Conservation (phyloP, 148 eudicot species). For the Camellia japonica region DNA sequence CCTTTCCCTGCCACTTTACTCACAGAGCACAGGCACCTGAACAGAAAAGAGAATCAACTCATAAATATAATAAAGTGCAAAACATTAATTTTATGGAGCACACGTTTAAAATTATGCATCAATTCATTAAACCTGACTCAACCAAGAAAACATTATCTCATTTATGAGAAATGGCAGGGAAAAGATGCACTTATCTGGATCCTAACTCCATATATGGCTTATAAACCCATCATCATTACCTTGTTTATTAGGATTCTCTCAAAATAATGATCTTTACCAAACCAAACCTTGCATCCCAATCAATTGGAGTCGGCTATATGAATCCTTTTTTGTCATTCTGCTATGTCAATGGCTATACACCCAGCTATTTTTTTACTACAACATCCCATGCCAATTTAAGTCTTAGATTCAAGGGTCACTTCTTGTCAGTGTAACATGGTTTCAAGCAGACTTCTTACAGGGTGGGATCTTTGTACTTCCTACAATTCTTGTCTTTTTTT, state of each 20-base stretch:
- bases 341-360: too few species aligned
- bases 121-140: neutral
- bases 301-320: too few species aligned
- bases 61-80: neutral
- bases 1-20: conserved; percentile 85
- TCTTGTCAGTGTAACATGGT: too few species aligned
- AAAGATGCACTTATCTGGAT: neutral
- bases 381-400: too few species aligned
- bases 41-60: conserved; percentile 12
- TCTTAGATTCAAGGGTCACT: too few species aligned
- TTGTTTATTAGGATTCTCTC: neutral
- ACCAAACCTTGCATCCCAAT: neutral
- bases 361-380: too few species aligned
- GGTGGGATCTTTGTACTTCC: too few species aligned
- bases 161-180: neutral
- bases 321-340: too few species aligned
- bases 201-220: neutral
- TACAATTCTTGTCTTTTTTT: too few species aligned
- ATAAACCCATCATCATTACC: neutral
- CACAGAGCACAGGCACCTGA: conserved; percentile 89
- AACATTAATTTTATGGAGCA: neutral
- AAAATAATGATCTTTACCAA: neutral
- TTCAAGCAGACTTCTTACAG: too few species aligned
- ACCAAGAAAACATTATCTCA: neutral
- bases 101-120: neutral